phyloP scores from a whole-genome alignment of 805 yeast species.

The Saccharomycopsis sp. region DNA sequence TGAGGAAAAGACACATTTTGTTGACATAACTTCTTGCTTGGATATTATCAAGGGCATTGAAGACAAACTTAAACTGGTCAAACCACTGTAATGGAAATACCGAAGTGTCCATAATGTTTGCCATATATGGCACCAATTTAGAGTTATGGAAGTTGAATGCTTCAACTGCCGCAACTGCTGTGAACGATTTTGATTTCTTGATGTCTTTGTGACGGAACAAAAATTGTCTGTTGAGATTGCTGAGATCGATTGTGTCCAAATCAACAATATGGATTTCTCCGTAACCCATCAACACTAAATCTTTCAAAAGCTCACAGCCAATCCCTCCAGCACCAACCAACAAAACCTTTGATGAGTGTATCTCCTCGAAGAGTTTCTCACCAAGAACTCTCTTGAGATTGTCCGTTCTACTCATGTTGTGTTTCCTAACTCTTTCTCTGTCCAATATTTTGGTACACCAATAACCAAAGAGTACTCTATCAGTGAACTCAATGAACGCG shows the following conservation, averaged over 20 bases:
- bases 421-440: too few relatives aligned
- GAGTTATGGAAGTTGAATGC: slow-evolving; percentile 57
- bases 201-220: slow-evolving; percentile 85
- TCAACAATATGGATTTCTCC: slow-evolving; percentile 92
- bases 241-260: slow-evolving; percentile 87
- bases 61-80: slow-evolving; percentile 65
- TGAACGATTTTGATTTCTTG: slow-evolving; percentile 77
- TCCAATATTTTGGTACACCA: too few relatives aligned
- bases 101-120: slow-evolving; percentile 74
- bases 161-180: slow-evolving; percentile 78
- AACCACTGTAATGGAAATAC: slow-evolving; percentile 75
- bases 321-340: slow-evolving; percentile 97
- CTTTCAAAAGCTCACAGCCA: slow-evolving; percentile 86
- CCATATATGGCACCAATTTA: slow-evolving; percentile 71
- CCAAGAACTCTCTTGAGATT: slow-evolving; percentile 9
- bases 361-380: slow-evolving; percentile 5
- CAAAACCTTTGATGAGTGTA: slow-evolving; percentile 48
- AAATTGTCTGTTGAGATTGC: slow-evolving; percentile 90
- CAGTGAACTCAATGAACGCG: too few relatives aligned
- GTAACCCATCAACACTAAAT: slow-evolving; percentile 68
- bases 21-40: slow-evolving; percentile 92
- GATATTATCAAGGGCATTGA: slow-evolving; percentile 89
- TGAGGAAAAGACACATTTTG: slow-evolving; percentile 64
- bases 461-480: too few relatives aligned
- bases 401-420: slow-evolving; percentile 12